These are phyloP conservation scores for Teunomyces panamensis DNA, from an alignment of 805 yeast genomes.

Conservation along the genomic window DNA sequence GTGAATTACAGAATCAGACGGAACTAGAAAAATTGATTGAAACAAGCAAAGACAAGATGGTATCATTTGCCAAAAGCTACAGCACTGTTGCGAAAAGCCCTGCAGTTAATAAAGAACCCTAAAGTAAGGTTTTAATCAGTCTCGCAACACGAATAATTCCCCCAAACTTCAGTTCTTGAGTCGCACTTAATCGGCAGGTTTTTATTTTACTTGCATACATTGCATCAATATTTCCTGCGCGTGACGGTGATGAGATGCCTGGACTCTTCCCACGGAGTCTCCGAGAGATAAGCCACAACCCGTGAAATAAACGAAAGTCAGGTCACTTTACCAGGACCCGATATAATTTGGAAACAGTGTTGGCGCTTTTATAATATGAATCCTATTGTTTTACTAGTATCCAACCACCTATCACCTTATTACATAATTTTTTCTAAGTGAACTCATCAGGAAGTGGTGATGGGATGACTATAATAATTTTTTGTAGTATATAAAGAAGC, in stretches of 20 bases:
- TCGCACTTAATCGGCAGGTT: too few species aligned
- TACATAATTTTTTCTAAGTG: neutral
- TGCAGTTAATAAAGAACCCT: too few species aligned
- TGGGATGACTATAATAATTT: neutral
- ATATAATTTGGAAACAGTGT: too few species aligned
- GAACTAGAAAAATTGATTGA: neutral
- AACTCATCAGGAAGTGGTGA: neutral
- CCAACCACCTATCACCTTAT: neutral
- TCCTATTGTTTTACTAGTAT: neutral
- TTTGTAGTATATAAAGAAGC: constrained; percentile 2
- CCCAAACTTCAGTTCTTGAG: neutral
- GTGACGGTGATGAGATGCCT: too few species aligned
- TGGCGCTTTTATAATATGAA: too few species aligned
- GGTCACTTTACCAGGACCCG: too few species aligned
- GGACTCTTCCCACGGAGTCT: neutral
- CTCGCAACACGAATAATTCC: neutral
- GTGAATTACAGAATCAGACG: neutral
- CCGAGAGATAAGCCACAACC: neutral
- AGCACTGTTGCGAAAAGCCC: neutral
- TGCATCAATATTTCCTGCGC: neutral
- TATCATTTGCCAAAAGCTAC: neutral
- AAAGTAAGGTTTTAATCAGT: too few species aligned
- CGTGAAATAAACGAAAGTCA: neutral
- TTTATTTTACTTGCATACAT: neutral
- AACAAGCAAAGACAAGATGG: neutral